A percentile compares a stretch with the other conserved stretches of the same genome.
Conservation (phyloP, 257 asterid species). For the Salvia rosmarinus region DNA sequence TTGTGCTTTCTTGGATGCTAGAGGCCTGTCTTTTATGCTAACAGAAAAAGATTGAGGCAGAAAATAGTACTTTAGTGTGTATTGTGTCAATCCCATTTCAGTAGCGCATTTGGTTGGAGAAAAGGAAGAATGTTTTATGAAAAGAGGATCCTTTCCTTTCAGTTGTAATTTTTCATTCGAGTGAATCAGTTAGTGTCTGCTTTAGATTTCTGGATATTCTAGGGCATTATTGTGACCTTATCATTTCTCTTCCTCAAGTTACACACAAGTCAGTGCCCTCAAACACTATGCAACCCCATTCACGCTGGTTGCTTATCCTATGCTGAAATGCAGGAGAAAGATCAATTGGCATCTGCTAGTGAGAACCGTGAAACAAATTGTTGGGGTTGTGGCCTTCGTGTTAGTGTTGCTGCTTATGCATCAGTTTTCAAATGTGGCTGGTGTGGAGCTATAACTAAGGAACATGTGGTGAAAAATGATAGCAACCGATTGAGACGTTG, state of each 20-base stretch:
- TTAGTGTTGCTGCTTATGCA: slow-evolving; percentile 72
- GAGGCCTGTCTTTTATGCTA: slow-evolving; percentile 9
- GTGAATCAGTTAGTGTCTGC: neutral
- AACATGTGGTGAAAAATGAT: slow-evolving; percentile 49
- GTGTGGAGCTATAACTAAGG: slow-evolving; percentile 95
- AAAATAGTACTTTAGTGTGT: neutral
- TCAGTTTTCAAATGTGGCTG: slow-evolving; percentile 84
- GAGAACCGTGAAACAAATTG: slow-evolving; percentile 76
- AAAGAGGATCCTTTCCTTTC: slow-evolving; percentile 7
- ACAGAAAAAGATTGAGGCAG: slow-evolving; percentile 11
- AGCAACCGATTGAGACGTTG: slow-evolving; percentile 62
- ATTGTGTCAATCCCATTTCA: neutral
- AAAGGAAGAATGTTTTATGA: neutral
- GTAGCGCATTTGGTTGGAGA: neutral
- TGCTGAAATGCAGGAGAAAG: slow-evolving; percentile 59
- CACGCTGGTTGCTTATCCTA: slow-evolving; percentile 29
- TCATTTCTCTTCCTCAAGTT: slow-evolving; percentile 2
- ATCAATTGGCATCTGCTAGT: slow-evolving; percentile 41
- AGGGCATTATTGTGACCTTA: slow-evolving; percentile 6
- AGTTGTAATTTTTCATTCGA: neutral
- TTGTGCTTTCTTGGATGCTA: slow-evolving; percentile 20
- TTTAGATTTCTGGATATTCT: neutral
- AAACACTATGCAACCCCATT: slow-evolving; percentile 4
- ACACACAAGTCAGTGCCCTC: neutral
- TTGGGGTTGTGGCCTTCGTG: slow-evolving; percentile 96